Base-by-base conservation (phyloP, 2,329 filamentous ascomycete genomes). In the Exserohilum turcica region DNA sequence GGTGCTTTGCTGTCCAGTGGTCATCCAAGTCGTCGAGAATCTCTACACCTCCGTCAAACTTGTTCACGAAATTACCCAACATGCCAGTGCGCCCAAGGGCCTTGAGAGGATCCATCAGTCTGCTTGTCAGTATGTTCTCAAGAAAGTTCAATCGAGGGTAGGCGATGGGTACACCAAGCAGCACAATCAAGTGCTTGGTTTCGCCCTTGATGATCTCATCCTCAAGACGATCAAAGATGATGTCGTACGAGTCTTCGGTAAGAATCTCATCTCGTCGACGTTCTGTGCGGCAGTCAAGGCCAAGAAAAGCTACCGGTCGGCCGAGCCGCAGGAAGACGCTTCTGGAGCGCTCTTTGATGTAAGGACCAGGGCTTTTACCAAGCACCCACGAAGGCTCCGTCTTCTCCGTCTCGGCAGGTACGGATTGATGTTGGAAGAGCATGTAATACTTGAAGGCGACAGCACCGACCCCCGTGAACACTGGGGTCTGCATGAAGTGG, bases 401-500 rank as follows among this genome's bases (percentile, higher is more conserved):
- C 31, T 83, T 80, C 61, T 95, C 87, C 0, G 87, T 91, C 77
- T 99, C 94, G 39, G 87, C 84, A 0, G 85, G 78, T 3, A 96
- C 80, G 61, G 89, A 96, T 74, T 99, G 95, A 65, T 99, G 94
- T 74, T 99, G 94, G 78, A 99, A 99, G 7, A 99, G 83, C 86
- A 99, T 88, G 68, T 99, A 99, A 76, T 97, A 99, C 74, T 99
- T 99, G 83, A 94, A 97, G 0, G 93, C 93, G 43, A 97, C 86
- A 32, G 89, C 89, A 2, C 94, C 95, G 7, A 99, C 76, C 0
- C 95, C 94, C 2, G 87, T 88, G 71, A 99, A 96, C 0, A 97
- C 90, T 0, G 91, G 89, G 2, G 90, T 91, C 60, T 84, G 85
- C 91, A 97, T 97, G 68, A 96, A 94, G 61, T 90, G 86, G 62